These are phyloP conservation scores for Fusarium pilosicola DNA, from an alignment of 2,329 filamentous ascomycete genomes.

Conservation along the genomic window DNA sequence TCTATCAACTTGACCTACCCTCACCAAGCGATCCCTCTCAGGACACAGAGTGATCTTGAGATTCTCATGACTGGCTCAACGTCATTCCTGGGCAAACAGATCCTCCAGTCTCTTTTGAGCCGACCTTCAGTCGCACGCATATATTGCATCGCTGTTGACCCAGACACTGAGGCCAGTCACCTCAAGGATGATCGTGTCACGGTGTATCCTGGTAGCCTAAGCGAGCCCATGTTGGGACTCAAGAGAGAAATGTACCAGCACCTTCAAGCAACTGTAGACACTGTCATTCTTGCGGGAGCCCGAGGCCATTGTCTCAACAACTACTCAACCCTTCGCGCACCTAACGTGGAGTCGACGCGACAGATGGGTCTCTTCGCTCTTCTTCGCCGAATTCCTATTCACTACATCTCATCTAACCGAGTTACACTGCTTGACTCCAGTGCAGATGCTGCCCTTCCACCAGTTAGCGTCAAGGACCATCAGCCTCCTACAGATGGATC, in stretches of 20 bases:
- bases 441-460: not conserved
- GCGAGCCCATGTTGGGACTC: not conserved
- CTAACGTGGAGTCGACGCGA: not conserved
- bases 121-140: not conserved
- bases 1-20: not conserved
- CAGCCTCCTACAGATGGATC: not conserved
- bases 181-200: not conserved
- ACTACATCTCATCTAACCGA: not conserved
- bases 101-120: not conserved
- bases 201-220: not conserved
- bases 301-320: not conserved
- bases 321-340: not conserved
- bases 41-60: not conserved
- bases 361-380: not conserved
- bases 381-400: not conserved
- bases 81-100: not conserved
- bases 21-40: accelerated
- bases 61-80: not conserved
- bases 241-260: not conserved
- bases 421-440: not conserved
- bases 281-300: not conserved
- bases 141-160: not conserved
- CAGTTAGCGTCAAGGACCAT: not conserved
- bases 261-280: not conserved
- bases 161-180: not conserved